phyloP scores from a whole-genome alignment of 768 basidiomycete species.

The Russula dissimulans region DNA sequence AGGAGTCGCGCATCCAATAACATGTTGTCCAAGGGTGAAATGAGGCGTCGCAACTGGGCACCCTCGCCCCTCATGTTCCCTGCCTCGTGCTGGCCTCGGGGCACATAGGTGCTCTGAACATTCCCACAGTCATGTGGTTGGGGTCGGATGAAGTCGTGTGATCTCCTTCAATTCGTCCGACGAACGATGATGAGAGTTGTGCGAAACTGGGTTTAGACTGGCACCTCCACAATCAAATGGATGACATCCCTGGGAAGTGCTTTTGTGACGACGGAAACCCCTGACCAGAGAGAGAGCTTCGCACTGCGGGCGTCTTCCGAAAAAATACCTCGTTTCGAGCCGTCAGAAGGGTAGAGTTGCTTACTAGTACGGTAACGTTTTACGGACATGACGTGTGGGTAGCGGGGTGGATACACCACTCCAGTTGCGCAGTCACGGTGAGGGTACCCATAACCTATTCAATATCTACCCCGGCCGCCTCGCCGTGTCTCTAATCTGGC shows the following conservation, averaged over 20 bases:
- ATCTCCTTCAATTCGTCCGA: background rate
- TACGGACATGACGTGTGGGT: background rate
- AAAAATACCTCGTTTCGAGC: background rate
- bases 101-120: background rate
- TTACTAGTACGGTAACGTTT: too few relatives aligned
- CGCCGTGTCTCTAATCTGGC: background rate
- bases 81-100: slow-evolving; percentile 5
- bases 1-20: background rate
- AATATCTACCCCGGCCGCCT: background rate
- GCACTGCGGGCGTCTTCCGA: background rate
- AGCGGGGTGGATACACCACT: background rate
- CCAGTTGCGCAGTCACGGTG: background rate
- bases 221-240: background rate
- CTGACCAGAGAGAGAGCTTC: background rate
- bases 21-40: background rate
- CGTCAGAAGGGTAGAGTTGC: too few relatives aligned
- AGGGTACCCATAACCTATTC: background rate
- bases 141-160: background rate
- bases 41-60: background rate
- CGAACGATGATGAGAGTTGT: background rate
- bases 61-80: too few relatives aligned
- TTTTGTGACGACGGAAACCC: background rate
- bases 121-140: background rate
- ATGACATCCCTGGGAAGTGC: background rate
- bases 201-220: background rate